phyloP scores from a whole-genome alignment of 2,329 filamentous ascomycete species.

The Fusarium sulawesiense region DNA sequence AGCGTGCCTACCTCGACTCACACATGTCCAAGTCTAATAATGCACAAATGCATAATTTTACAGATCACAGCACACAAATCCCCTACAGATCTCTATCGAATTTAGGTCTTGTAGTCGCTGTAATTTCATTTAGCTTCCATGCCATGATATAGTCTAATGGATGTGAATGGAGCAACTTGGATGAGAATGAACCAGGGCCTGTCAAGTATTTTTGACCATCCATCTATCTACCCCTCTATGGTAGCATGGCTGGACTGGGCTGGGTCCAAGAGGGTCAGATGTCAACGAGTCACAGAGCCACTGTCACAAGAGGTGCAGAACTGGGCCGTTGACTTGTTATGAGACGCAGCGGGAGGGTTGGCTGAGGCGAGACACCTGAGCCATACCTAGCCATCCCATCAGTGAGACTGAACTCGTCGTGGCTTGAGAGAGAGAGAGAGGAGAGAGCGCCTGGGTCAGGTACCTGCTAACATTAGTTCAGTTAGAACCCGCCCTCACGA shows the following conservation, averaged over 20 bases:
- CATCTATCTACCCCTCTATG: slow-evolving; percentile 13
- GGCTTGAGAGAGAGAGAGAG: not conserved
- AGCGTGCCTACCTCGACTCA: slow-evolving; percentile 8
- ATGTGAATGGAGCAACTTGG: slow-evolving; percentile 14
- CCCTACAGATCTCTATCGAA: slow-evolving; percentile 4
- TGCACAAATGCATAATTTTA: slow-evolving; percentile 29
- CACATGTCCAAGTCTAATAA: slow-evolving; percentile 1
- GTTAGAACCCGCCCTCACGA: slow-evolving; percentile 24
- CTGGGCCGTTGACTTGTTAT: slow-evolving; percentile 22
- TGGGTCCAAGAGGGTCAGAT: slow-evolving; percentile 37
- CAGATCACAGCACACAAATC: slow-evolving; percentile 3
- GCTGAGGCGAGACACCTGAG: slow-evolving; percentile 32
- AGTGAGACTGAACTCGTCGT: not conserved
- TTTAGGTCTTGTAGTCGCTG: slow-evolving; percentile 6
- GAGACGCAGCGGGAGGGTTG: slow-evolving; percentile 29
- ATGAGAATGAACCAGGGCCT: not conserved
- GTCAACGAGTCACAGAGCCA: slow-evolving; percentile 40
- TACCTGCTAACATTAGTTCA: not conserved
- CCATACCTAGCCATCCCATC: not conserved
- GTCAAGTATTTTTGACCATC: not conserved
- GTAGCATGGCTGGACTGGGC: slow-evolving; percentile 2
- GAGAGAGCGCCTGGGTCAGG: not conserved
- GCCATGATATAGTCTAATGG: slow-evolving; percentile 19
- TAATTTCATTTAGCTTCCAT: slow-evolving; percentile 9
- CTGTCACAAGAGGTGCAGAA: slow-evolving; percentile 39